Evolutionary conservation across 345 rosid species (phyloP), one percentile per base, ranked within the genome.

Genomic region (Eucalyptus virginea): DNA sequence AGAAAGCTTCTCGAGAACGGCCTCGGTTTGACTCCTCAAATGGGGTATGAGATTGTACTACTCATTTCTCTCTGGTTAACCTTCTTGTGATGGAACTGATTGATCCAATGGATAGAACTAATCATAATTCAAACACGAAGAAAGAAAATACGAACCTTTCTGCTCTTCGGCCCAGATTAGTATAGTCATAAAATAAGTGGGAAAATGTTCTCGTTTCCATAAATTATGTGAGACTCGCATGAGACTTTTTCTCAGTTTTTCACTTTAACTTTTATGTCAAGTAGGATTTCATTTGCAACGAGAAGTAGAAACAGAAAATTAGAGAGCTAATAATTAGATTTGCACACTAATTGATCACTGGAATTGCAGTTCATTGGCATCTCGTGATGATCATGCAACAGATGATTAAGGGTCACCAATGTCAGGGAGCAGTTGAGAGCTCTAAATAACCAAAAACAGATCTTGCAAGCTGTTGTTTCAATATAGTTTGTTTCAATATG

Each of bases 21-120:
- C 42, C 94, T 94, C 42, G 95, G 92, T 37, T 89, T 62, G 50
- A 91, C 95, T 50, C 95, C 95, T 18, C 93, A 90, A 48, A 92
- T 94, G 94, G 95, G 95, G 95, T 94, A 90, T 54, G 90, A 34
- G 48, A n/a, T 87, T 51, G 2, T 51, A 24, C 60, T 87, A 32
- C 49, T 67, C 69, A 19, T 1, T 51, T 3, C 32, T 51, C 11
- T 24, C 44, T 26, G 28, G 32, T 15, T 26, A 69, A 37, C 67
- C 34, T 24, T 77, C 32, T 47, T 21, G 42, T n/a, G 47, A 51
- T 6, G 65, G 44, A 86, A 37, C 28, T 23, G 87, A 51, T 51
- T 51, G 24, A 11, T 86, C 15, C 1, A 50, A 17, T 50, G 34
- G 19, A 26, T 44, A 5, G 87, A 86, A n/a, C 87, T 51, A 23